Conservation (phyloP, 805 yeast species). For the Metschnikowia peoriensis region DNA sequence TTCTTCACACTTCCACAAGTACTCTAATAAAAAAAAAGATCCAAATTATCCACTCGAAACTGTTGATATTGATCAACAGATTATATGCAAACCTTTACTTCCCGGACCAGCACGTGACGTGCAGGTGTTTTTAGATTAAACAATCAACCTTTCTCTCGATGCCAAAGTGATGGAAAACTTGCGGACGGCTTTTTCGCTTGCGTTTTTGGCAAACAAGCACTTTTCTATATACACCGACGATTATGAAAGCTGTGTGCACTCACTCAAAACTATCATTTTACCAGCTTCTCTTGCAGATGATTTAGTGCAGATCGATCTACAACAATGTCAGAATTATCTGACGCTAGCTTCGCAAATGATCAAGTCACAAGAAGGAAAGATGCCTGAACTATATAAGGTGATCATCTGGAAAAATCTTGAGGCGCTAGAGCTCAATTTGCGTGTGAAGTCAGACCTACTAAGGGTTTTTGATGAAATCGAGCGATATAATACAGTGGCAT, state of each 20-base stretch:
- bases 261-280: slow-evolving; percentile 1
- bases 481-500: slow-evolving; percentile 12
- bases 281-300: slow-evolving; percentile 3
- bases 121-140: not conserved
- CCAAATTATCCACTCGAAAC: too few species aligned
- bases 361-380: slow-evolving; percentile 2
- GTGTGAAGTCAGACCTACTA: slow-evolving; percentile 6
- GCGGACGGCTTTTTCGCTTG: slow-evolving; percentile 15
- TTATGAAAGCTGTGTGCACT: slow-evolving; percentile 7
- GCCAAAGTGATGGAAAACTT: slow-evolving; percentile 16
- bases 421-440: slow-evolving; percentile 2
- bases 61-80: not conserved
- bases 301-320: slow-evolving; percentile 17
- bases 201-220: slow-evolving; percentile 12
- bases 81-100: not conserved
- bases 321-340: slow-evolving; percentile 6
- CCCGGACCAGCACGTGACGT: not conserved
- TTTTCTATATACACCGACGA: slow-evolving; percentile 11
- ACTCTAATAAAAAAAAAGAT: too few species aligned
- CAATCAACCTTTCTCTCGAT: not conserved
- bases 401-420: slow-evolving; percentile 19
- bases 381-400: slow-evolving; percentile 12
- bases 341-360: slow-evolving; percentile 13
- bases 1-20: too few species aligned
- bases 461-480: slow-evolving; percentile 15